Base-by-base conservation (phyloP, 2,329 filamentous ascomycete genomes). In the Colletotrichum karsti region DNA sequence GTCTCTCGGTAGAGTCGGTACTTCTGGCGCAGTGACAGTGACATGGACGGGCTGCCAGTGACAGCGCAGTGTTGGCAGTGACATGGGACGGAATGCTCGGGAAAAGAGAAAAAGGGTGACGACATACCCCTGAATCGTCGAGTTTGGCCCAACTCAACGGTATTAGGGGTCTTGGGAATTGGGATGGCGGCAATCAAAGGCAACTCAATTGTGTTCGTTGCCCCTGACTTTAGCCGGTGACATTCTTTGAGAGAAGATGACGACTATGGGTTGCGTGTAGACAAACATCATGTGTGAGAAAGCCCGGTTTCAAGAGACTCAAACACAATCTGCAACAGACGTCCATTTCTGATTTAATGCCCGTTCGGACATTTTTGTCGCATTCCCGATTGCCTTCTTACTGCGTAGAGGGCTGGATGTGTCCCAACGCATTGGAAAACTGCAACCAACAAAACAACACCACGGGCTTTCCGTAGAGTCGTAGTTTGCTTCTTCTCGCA, bases 111-210 rank as follows among this genome's bases (percentile, higher is more conserved):
- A 18, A 22, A 28, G n/a, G 26, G 28, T 58, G 57, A 60, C 57
- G 33, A 51, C 44, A 60, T 48, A 22, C 22, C 44, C 57, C 57
- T 51, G 44, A 60, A 24, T 60, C 20, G 51, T n/a, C n/a, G n/a
- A n/a, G n/a, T n/a, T n/a, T n/a, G n/a, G 20, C 35, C 28, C 26
- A 50, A 50, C 26, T 41, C 24, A 37, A 51, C 15, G n/a, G n/a
- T n/a, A 60, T 20, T 51, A 22, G 35, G 22, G 50, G 50, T 53
- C 50, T 53, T 20, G 28, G 46, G 46, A 50, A 24, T 50, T 50
- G 42, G 46, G 46, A 50, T 50, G 46, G 28, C 46, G 46, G 46
- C 46, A 50, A n/a, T 30, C 26, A 15, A n/a, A 46, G 24, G n/a
- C 28, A 53, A n/a, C 4, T 26, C n/a, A 28, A 22, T 18, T 15